A percentile compares a stretch with the other conserved stretches of the same genome.
Conservation (phyloP, 257 asterid genomes). For the Cruciata laevipes region DNA sequence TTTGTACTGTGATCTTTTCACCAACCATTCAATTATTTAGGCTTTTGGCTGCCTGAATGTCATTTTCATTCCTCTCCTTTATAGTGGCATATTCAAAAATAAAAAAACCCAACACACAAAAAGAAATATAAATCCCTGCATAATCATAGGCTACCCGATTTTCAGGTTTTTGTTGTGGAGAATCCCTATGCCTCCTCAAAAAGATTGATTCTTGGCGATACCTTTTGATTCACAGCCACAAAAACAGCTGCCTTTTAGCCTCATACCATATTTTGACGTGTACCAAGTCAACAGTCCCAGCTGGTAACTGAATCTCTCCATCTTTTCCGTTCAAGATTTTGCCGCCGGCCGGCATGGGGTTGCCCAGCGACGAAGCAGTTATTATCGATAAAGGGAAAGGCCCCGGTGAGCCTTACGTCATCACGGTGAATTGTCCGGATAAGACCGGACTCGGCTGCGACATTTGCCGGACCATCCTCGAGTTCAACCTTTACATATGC, state of each 20-base stretch:
- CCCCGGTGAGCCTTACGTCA: constrained; percentile 51
- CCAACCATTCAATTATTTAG: neutral
- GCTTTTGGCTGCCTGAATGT: neutral
- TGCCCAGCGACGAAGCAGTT: constrained; percentile 52
- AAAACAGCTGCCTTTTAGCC: neutral
- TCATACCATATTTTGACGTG: neutral
- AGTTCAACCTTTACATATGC: constrained; percentile 54
- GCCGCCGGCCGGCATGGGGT: constrained; percentile 26
- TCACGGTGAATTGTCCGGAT: constrained; percentile 66
- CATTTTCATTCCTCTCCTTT: constrained; percentile 5
- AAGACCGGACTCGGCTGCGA: constrained; percentile 69
- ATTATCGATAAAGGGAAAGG: constrained; percentile 56
- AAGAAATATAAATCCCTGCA: neutral
- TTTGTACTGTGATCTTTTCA: neutral
- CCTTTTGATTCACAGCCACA: neutral
- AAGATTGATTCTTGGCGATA: neutral
- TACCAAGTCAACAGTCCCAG: neutral
- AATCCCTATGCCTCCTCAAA: neutral
- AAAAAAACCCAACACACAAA: neutral
- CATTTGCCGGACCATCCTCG: constrained; percentile 52
- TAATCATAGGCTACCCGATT: neutral
- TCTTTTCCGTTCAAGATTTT: neutral
- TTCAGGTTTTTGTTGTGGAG: neutral
- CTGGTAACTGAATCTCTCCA: neutral
- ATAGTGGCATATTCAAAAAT: neutral